Percentiles rank a stretch among this genome's conserved stretches.
phyloP scores from a whole-genome alignment of 768 basidiomycete genomes.

The Boletus patriciae region DNA sequence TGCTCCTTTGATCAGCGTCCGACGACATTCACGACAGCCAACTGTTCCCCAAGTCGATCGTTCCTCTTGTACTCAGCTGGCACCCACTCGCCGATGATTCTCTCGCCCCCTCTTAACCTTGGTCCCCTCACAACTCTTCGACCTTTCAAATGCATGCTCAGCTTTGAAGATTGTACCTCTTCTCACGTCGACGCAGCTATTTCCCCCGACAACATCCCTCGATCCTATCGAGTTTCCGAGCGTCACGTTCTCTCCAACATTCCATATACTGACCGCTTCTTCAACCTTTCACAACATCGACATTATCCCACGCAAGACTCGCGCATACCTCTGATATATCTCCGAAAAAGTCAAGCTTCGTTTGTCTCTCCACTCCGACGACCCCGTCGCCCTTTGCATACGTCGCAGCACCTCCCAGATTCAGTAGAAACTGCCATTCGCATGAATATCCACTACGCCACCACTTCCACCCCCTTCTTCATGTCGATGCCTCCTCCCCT shows the following conservation, averaged over 20 bases:
- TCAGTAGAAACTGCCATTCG: not conserved
- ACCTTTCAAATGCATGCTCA: not conserved
- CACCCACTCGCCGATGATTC: not conserved
- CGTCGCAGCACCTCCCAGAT: not conserved
- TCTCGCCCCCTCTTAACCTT: not conserved
- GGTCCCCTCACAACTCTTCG: not conserved
- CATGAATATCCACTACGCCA: not conserved
- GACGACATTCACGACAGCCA: not conserved
- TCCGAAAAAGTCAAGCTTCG: not conserved
- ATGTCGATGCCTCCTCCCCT: not conserved
- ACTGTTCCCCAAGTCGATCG: not conserved
- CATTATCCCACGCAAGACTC: not conserved
- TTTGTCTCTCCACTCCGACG: not conserved
- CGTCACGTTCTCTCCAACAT: not conserved
- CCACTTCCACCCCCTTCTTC: not conserved
- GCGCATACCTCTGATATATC: not conserved
- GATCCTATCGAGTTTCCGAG: not conserved
- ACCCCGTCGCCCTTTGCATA: not conserved
- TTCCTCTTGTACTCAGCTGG: not conserved
- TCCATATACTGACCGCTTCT: not conserved
- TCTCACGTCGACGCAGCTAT: not conserved
- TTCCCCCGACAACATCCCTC: not conserved
- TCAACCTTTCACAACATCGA: not conserved
- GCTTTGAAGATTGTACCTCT: not conserved
- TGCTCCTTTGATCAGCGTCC: not conserved